A percentile compares a stretch with the other conserved stretches of the same genome.
Conservation (phyloP, 1,139 yeast genomes). For the Lodderomyces metapsilosis region DNA sequence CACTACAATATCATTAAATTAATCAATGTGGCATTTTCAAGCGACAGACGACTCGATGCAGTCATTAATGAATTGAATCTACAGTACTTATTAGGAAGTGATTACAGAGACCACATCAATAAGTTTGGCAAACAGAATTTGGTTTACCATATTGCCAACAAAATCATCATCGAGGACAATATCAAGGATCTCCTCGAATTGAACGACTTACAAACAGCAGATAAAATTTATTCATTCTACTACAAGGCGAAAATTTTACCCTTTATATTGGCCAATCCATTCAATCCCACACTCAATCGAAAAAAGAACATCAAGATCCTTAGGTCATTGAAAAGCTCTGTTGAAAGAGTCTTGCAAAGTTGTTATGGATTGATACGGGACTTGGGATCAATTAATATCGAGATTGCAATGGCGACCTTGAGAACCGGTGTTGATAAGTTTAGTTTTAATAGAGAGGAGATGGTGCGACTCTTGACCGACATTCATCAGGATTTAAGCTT, state of each 20-base stretch:
- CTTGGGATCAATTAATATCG: neutral
- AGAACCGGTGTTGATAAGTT: neutral
- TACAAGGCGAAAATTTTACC: constrained; percentile 15
- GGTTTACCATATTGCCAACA: neutral
- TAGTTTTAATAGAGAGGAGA: constrained; percentile 13
- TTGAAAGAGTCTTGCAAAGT: constrained; percentile 1
- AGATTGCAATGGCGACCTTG: neutral
- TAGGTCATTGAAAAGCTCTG: neutral
- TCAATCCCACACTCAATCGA: constrained; percentile 5
- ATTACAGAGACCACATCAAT: neutral
- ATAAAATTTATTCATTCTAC: constrained; percentile 12
- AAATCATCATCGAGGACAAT: neutral
- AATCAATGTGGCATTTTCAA: constrained; percentile 10
- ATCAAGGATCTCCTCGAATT: constrained; percentile 1
- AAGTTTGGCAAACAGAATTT: neutral
- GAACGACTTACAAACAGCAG: constrained; percentile 6
- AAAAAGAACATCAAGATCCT: constrained; percentile 2
- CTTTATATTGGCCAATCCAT: constrained; percentile 9
- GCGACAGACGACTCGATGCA: neutral
- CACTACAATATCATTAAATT: constrained; percentile 13
- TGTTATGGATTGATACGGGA: constrained; percentile 4
- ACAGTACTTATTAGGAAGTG: neutral
- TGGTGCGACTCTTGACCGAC: constrained; percentile 13
- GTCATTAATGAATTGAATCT: constrained; percentile 5
- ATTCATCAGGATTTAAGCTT: constrained; percentile 12